These are phyloP conservation scores for Zymoseptoria tritici DNA, from an alignment of 2,329 filamentous ascomycete genomes.

Conservation along the genomic window DNA sequence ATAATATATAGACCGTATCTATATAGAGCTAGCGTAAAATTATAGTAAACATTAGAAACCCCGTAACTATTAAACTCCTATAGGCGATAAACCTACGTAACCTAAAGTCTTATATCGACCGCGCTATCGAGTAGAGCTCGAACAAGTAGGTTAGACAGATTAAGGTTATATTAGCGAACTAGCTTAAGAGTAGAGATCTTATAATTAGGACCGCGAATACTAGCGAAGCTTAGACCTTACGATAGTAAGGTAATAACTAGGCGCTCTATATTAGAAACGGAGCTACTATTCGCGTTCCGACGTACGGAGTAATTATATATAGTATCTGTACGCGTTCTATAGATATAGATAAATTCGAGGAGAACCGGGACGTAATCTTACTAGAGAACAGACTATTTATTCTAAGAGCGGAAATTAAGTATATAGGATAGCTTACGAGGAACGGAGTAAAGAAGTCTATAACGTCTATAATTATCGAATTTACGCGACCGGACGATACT, in stretches of 20 bases:
- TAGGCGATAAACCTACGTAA: background rate
- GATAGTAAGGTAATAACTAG: constrained; percentile 1
- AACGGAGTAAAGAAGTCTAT: constrained; percentile 3
- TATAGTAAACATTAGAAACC: constrained; percentile 6
- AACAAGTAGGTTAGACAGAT: constrained; percentile 1
- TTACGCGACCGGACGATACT: background rate
- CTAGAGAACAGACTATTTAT: constrained; percentile 3
- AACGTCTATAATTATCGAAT: constrained; percentile 4
- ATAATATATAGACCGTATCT: constrained; percentile 1
- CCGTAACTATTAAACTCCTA: constrained; percentile 2
- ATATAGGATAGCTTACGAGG: constrained; percentile 4
- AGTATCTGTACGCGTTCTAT: constrained; percentile 2
- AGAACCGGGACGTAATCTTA: constrained; percentile 1
- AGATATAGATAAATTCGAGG: constrained; percentile 3
- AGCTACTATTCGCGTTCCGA: constrained; percentile 1
- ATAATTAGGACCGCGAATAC: constrained; percentile 1
- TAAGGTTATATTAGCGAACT: constrained; percentile 2
- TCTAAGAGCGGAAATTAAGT: constrained; percentile 2
- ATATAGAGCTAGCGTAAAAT: constrained; percentile 3
- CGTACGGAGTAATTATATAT: background rate
- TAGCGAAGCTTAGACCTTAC: constrained; percentile 1
- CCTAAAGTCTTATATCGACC: constrained; percentile 1
- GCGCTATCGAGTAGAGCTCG: constrained; percentile 5
- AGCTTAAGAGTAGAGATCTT: constrained; percentile 4
- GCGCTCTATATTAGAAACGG: background rate